phyloP scores from a whole-genome alignment of 768 basidiomycete species.

The Mycena floridula region DNA sequence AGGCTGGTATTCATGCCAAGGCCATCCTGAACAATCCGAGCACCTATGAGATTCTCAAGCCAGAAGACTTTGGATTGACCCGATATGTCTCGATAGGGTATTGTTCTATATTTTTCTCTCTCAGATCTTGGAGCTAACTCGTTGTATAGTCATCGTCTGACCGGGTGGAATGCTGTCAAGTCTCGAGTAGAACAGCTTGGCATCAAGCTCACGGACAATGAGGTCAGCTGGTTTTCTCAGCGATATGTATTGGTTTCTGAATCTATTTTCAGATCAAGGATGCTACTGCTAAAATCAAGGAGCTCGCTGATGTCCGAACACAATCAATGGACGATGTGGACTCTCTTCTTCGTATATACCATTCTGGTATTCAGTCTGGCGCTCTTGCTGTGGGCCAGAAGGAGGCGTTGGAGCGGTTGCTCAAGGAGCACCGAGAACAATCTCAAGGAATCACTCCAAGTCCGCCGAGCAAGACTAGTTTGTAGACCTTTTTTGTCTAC shows the following conservation, averaged over 20 bases:
- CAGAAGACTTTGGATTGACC: slow-evolving; percentile 96
- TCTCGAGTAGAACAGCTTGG: slow-evolving; percentile 97
- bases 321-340: slow-evolving; percentile 99
- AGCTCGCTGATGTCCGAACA: slow-evolving; percentile 95
- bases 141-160: slow-evolving; percentile 73
- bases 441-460: too few relatives aligned
- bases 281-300: slow-evolving; percentile 98
- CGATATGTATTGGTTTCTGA: background rate
- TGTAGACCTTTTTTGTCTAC: too few relatives aligned
- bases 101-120: slow-evolving; percentile 2
- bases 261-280: slow-evolving; percentile 74
- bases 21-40: slow-evolving; percentile 99
- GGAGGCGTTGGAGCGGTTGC: slow-evolving; percentile 80
- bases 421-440: slow-evolving; percentile 66
- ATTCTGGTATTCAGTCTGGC: slow-evolving; percentile 89
- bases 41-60: slow-evolving; percentile 99
- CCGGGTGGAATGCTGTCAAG: slow-evolving; percentile 99
- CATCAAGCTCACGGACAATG: slow-evolving; percentile 82
- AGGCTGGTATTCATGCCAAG: slow-evolving; percentile 99
- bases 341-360: slow-evolving; percentile 91
- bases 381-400: slow-evolving; percentile 92
- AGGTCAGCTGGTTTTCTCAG: slow-evolving; percentile 45
- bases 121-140: too few relatives aligned
- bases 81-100: slow-evolving; percentile 97
- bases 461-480: too few relatives aligned